A percentile compares a stretch with the other conserved stretches of the same genome.
Evolutionary conservation across 2,329 filamentous ascomycete genomes (phyloP).

Genomic region (Penicillium sclerotiorum): DNA sequence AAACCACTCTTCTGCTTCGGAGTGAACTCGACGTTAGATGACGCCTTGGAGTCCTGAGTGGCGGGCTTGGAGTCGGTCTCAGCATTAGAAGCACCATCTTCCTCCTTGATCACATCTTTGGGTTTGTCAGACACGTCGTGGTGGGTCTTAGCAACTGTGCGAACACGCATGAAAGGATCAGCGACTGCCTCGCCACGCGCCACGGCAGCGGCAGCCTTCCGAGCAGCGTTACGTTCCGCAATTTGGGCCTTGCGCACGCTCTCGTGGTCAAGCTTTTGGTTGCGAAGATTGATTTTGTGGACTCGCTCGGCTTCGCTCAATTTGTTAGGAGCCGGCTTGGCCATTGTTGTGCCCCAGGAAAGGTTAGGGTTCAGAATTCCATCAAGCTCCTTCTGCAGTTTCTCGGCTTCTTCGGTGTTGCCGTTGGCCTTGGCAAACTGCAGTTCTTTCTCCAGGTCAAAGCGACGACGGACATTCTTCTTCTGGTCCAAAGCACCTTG

Average conservation of each 20-base stretch:
- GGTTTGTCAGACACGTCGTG: slow-evolving; percentile 61
- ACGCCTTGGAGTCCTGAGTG: slow-evolving; percentile 50
- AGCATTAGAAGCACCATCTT: slow-evolving; percentile 28
- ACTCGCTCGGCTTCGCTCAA: slow-evolving; percentile 77
- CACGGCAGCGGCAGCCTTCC: slow-evolving; percentile 62
- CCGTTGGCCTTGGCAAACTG: slow-evolving; percentile 67
- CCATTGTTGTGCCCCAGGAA: slow-evolving; percentile 70
- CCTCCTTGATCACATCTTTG: slow-evolving; percentile 28
- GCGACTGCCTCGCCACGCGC: slow-evolving; percentile 64
- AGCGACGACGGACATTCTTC: slow-evolving; percentile 68
- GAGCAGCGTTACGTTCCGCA: slow-evolving; percentile 69
- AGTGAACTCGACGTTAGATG: slow-evolving; percentile 45
- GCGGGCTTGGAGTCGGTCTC: slow-evolving; percentile 53
- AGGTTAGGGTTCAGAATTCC: slow-evolving; percentile 61
- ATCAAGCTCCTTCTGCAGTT: slow-evolving; percentile 53
- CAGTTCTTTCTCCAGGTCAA: slow-evolving; percentile 65
- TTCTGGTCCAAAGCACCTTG: slow-evolving; percentile 69
- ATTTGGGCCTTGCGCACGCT: slow-evolving; percentile 89
- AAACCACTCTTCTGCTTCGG: slow-evolving; percentile 50
- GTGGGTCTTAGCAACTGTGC: slow-evolving; percentile 68
- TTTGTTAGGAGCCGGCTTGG: slow-evolving; percentile 58
- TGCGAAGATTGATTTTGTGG: slow-evolving; percentile 79
- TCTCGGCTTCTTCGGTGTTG: slow-evolving; percentile 60
- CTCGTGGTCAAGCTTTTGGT: slow-evolving; percentile 82
- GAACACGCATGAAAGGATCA: slow-evolving; percentile 61